Evolutionary conservation across 768 basidiomycete species (phyloP).

Genomic region (Paxillus involutus): DNA sequence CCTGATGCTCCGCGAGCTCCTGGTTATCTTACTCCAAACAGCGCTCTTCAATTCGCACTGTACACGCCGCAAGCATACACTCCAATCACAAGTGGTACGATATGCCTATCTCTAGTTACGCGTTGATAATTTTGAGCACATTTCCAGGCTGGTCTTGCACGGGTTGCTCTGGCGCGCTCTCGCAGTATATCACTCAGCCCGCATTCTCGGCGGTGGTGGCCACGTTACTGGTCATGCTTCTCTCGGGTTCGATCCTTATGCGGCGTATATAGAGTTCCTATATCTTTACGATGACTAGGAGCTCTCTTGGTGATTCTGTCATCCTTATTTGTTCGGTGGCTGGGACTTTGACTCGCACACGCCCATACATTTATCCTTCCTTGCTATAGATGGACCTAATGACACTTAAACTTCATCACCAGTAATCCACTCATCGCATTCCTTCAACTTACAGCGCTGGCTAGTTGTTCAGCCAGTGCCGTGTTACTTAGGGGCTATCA

Average conservation of each 20-base stretch:
- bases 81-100: slow-evolving; percentile 52
- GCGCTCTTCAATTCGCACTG: slow-evolving; percentile 74
- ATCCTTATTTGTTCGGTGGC: background rate
- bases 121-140: background rate
- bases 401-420: background rate
- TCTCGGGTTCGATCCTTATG: slow-evolving; percentile 54
- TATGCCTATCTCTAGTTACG: background rate
- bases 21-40: slow-evolving; percentile 71
- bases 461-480: background rate
- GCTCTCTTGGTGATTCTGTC: background rate
- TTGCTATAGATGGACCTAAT: background rate
- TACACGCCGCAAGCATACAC: slow-evolving; percentile 79
- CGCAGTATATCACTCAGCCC: slow-evolving; percentile 44
- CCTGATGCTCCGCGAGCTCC: slow-evolving; percentile 53
- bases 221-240: slow-evolving; percentile 60
- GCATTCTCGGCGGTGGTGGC: slow-evolving; percentile 54
- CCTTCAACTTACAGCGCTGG: background rate
- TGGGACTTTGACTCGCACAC: background rate
- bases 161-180: slow-evolving; percentile 43
- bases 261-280: slow-evolving; percentile 6
- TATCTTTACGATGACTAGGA: background rate
- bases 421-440: background rate
- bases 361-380: background rate
- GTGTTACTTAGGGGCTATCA: background rate
- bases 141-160: slow-evolving; percentile 55